phyloP scores from a whole-genome alignment of 208 protist species.

The Crithidia brevicula region DNA sequence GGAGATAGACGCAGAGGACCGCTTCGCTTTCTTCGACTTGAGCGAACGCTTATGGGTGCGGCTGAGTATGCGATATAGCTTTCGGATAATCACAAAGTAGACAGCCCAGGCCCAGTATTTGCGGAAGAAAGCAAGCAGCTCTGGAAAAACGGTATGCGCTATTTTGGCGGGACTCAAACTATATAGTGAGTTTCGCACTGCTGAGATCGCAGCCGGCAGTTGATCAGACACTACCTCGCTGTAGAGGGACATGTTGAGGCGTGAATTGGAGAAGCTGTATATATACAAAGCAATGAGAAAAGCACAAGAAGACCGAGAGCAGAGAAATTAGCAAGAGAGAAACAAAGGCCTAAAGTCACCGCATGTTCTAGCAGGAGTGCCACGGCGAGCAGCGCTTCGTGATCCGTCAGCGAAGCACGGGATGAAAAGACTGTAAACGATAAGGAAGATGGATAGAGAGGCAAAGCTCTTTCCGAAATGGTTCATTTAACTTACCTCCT shows the following conservation, averaged over 20 bases:
- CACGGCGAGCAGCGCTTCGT: no score
- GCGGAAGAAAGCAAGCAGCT: constrained; percentile 26
- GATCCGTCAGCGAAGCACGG: no score
- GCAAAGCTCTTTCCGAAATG: no score
- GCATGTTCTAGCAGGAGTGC: no score
- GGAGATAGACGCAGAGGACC: constrained; percentile 20
- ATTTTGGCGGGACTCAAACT: constrained; percentile 20
- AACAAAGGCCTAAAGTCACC: no score
- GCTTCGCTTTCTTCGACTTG: constrained; percentile 15
- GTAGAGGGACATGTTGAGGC: constrained; percentile 30
- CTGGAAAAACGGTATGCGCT: constrained; percentile 20
- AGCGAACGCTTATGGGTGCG: constrained; percentile 19
- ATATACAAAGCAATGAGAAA: no score
- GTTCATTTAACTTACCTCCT: no score
- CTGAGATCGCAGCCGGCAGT: constrained; percentile 30
- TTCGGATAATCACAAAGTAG: constrained; percentile 46
- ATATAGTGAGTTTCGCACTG: constrained; percentile 15
- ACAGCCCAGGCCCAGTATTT: constrained; percentile 42
- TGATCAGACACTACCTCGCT: constrained; percentile 42
- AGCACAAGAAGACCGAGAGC: background rate
- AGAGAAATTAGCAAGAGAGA: no score
- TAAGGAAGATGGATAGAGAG: no score
- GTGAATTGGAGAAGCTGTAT: background rate
- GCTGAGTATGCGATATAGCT: constrained; percentile 38
- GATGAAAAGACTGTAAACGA: no score